These are phyloP conservation scores for Chlorencoelia australis DNA, from an alignment of 2,329 filamentous ascomycete genomes.

Conservation along the genomic window DNA sequence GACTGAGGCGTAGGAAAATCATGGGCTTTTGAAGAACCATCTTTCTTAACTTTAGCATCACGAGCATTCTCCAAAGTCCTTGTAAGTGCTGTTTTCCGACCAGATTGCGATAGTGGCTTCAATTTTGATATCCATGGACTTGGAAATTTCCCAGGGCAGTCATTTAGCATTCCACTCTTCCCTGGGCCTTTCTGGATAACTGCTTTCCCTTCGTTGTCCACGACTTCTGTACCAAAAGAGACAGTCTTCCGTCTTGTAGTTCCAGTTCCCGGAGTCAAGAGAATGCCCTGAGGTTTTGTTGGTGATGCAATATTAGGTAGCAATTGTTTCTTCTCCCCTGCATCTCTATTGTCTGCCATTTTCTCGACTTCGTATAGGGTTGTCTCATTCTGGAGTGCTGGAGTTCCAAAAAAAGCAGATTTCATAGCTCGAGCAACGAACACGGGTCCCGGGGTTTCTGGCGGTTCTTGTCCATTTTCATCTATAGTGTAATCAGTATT, in stretches of 20 bases:
- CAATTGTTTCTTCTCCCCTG: conserved; percentile 14
- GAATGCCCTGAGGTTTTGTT: conserved; percentile 37
- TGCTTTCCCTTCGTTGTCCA: conserved; percentile 20
- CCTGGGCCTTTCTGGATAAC: conserved; percentile 5
- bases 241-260: conserved; percentile 53
- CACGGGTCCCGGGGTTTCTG: conserved; percentile 56
- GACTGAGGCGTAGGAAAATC: conserved; percentile 2
- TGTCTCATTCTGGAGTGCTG: conserved; percentile 31
- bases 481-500: conserved; percentile 11
- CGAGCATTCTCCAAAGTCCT: conserved; percentile 37
- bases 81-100: conserved; percentile 35
- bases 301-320: conserved; percentile 24
- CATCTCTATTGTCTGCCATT: conserved; percentile 19
- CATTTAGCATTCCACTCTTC: conserved; percentile 24
- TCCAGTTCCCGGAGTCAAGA: conserved; percentile 54
- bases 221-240: conserved; percentile 50
- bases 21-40: conserved; percentile 1
- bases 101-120: conserved; percentile 11
- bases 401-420: conserved; percentile 53
- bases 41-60: conserved; percentile 19
- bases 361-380: conserved; percentile 21
- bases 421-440: conserved; percentile 57
- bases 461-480: conserved; percentile 34
- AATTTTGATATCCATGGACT: conserved; percentile 20
- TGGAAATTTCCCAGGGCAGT: conserved; percentile 25